Base-by-base conservation (phyloP, 306 rosid genomes). In the Castanopsis chinensis region DNA sequence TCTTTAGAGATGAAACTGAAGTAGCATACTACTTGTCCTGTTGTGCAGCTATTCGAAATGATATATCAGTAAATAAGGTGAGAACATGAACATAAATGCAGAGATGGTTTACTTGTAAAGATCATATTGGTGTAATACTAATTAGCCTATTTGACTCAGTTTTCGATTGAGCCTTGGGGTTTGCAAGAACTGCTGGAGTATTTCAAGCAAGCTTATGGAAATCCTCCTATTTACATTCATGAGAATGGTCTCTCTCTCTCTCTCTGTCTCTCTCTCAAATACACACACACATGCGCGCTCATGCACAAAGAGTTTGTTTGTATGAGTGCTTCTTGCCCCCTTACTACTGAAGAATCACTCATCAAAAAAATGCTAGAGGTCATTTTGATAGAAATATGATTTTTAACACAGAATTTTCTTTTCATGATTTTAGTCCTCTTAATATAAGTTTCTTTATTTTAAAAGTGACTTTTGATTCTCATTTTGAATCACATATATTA, bases 151-250 rank as follows among this genome's bases (percentile, higher is more conserved):
- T 74, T 59, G 54, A 28, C 68, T 81, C 78, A 88, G 94, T 55
- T 61, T 83, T 77, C 85, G 15, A 58, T 70, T 54, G 68, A 74
- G 13, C 59, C 87, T 1, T 61, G 65, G 84, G 84, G 67, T 70
- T 74, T 88, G 78, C 59, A 69, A 85, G 61, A 21, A 37, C 0
- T 80, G 54, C 21, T 88, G 33, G 80, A 86, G 61, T 81, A 65
- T 9, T 10, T 87, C 67, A 85, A 87, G 85, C 83, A 85, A 5
- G 19, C 18, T 68, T 87, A 79, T 68, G 89, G 85, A n/a, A 78
- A 87, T 59, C 52, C 88, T 79, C 85, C 83, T 20, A 52, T 79
- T 58, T 88, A 86, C 83, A 86, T 90, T 72, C 87, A 88, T 6
- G 92, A 90, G 87, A 90, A 79, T 81, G 92, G 88, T 90, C 23